phyloP scores from a whole-genome alignment of 495 filamentous ascomycete genomes.

The Aspergillus baeticus region DNA sequence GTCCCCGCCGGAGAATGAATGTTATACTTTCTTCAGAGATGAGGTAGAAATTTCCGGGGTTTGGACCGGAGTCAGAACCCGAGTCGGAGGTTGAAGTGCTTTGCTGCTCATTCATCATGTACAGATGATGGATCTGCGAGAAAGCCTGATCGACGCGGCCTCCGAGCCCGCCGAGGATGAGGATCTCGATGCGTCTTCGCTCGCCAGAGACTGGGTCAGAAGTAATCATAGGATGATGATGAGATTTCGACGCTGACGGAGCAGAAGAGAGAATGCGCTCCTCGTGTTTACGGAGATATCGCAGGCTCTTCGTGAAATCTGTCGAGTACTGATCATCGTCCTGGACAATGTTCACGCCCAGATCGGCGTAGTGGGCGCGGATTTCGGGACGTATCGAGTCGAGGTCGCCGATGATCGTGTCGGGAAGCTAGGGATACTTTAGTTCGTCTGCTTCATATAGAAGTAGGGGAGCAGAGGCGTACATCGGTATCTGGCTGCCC shows the following conservation, averaged over 20 bases:
- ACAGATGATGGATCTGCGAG: conserved; percentile 79
- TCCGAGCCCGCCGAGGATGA: conserved; percentile 79
- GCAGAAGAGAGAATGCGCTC: conserved; percentile 27
- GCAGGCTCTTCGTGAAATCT: conserved; percentile 75
- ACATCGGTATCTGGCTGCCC: conserved; percentile 39
- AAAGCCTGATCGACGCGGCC: conserved; percentile 92
- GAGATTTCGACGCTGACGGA: background rate
- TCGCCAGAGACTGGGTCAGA: background rate
- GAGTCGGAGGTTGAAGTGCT: background rate
- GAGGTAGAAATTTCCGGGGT: conserved; percentile 57
- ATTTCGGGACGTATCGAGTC: conserved; percentile 70
- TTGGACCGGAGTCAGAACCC: no score
- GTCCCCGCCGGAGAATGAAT: conserved; percentile 68
- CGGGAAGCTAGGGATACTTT: conserved; percentile 46
- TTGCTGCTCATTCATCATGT: conserved; percentile 35
- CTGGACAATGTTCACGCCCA: conserved; percentile 55
- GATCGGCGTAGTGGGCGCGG: conserved; percentile 56
- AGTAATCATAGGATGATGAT: no score
- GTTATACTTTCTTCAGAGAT: conserved; percentile 76
- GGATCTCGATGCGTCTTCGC: conserved; percentile 41
- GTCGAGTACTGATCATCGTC: conserved; percentile 81
- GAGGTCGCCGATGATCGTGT: conserved; percentile 80
- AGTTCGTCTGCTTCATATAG: background rate
- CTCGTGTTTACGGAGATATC: conserved; percentile 51
- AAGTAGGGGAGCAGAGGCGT: conserved; percentile 18